Conservation (phyloP, 345 rosid species). For the Bruguiera gymnorhiza region DNA sequence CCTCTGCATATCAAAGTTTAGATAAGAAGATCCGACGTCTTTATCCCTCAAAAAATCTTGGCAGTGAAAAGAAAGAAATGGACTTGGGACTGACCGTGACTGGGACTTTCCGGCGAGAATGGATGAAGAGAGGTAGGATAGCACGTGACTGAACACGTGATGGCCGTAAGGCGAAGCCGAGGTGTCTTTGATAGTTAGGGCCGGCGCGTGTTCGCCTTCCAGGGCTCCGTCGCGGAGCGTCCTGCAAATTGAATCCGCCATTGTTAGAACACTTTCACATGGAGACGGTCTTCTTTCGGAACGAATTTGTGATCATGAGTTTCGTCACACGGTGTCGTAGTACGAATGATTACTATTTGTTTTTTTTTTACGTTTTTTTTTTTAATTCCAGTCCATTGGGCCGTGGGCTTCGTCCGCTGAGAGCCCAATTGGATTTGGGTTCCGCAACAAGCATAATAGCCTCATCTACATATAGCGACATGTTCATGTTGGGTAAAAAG, state of each 20-base stretch:
- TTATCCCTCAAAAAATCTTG: background rate
- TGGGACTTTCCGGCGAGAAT: constrained; percentile 73
- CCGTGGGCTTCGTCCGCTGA: no score
- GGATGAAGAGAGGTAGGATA: constrained; percentile 53
- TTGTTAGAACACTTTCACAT: background rate
- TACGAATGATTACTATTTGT: no score
- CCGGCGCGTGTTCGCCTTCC: constrained; percentile 79
- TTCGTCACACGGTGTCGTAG: no score
- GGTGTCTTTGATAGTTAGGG: constrained; percentile 72
- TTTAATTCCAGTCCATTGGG: no score
- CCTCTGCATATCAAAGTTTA: constrained; percentile 37
- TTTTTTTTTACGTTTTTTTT: no score
- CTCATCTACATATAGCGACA: no score
- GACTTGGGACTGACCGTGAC: constrained; percentile 44
- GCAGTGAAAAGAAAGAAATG: background rate
- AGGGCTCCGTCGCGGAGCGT: constrained; percentile 73
- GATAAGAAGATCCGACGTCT: no score
- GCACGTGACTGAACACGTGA: constrained; percentile 58
- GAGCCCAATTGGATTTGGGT: no score
- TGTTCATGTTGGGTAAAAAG: no score
- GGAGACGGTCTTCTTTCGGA: no score
- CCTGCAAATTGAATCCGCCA: constrained; percentile 81
- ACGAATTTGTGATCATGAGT: no score
- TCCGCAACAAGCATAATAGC: no score
- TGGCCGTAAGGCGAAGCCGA: constrained; percentile 59